These are phyloP conservation scores for Raphanus hybrid DNA, from an alignment of 441 rosid genomes.

Conservation along the genomic window DNA sequence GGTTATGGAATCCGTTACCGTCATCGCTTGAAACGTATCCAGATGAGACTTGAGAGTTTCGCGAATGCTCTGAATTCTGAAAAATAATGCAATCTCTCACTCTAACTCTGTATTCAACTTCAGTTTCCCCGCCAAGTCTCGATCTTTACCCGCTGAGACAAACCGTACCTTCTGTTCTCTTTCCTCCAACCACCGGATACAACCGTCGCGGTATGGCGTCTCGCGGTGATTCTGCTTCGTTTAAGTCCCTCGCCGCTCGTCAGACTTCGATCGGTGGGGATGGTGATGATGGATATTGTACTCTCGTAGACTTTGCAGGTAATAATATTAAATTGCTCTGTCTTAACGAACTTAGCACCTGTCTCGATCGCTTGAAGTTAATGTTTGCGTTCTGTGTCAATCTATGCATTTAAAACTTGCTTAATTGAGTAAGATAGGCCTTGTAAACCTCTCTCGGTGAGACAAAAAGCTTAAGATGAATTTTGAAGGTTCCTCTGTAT, in stretches of 20 bases:
- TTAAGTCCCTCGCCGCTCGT: slow-evolving; percentile 46
- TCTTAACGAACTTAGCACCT: neutral
- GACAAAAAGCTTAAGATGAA: neutral
- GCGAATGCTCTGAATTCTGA: slow-evolving; percentile 10
- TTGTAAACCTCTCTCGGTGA: slow-evolving; percentile 9
- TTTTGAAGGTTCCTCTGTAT: slow-evolving; percentile 20
- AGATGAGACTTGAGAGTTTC: slow-evolving; percentile 25
- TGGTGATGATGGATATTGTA: slow-evolving; percentile 48
- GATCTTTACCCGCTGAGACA: slow-evolving; percentile 22
- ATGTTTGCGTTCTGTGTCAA: slow-evolving; percentile 6
- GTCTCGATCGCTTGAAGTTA: slow-evolving; percentile 2
- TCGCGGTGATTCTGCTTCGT: slow-evolving; percentile 46
- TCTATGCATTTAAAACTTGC: neutral
- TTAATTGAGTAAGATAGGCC: slow-evolving; percentile 3
- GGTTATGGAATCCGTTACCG: neutral
- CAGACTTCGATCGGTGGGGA: slow-evolving; percentile 16
- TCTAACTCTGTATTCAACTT: slow-evolving; percentile 33
- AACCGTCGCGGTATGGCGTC: slow-evolving; percentile 57
- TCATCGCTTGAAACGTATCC: slow-evolving; percentile 11
- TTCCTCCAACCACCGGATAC: slow-evolving; percentile 16
- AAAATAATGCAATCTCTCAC: slow-evolving; percentile 38
- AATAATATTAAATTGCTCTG: neutral
- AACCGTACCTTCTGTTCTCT: slow-evolving; percentile 23
- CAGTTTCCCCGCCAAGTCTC: slow-evolving; percentile 45
- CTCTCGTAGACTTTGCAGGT: slow-evolving; percentile 45